Evolutionary conservation across 2,329 filamentous ascomycete genomes (phyloP).

Genomic region (Aspergillus luchuensis): DNA sequence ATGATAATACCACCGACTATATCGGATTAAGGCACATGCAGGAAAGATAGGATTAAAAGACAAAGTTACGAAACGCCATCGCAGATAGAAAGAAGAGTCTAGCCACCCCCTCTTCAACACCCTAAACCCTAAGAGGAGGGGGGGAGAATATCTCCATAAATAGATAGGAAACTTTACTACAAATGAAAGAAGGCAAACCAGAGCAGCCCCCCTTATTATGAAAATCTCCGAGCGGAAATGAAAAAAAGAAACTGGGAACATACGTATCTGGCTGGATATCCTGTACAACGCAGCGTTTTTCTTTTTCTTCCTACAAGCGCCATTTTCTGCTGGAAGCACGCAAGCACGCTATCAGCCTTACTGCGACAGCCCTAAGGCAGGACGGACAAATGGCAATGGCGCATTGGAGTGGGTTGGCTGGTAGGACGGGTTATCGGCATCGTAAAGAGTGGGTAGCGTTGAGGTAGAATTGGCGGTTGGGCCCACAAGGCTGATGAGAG

Average conservation of each 20-base stretch:
- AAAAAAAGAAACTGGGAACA: not conserved
- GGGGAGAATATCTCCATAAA: too few species aligned
- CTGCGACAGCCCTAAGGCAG: not conserved
- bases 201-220: not conserved
- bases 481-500: slow-evolving; percentile 5
- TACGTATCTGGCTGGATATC: not conserved
- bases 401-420: not conserved
- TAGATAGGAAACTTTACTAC: not conserved
- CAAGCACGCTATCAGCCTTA: slow-evolving; percentile 3
- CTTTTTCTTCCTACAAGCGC: not conserved
- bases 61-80: too few species aligned
- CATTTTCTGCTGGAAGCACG: not conserved
- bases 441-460: not conserved
- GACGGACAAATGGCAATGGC: slow-evolving; percentile 1
- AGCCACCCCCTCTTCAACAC: not conserved
- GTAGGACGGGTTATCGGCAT: slow-evolving; percentile 1
- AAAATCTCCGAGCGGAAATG: not conserved
- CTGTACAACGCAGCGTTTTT: not conserved
- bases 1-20: not conserved
- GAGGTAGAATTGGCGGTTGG: not conserved
- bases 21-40: too few species aligned
- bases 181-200: not conserved
- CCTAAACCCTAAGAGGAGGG: not conserved
- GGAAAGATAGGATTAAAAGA: too few species aligned
- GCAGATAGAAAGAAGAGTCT: not conserved